phyloP scores from a whole-genome alignment of 176 grass and related monocot species.

The Oryza glumipatula region DNA sequence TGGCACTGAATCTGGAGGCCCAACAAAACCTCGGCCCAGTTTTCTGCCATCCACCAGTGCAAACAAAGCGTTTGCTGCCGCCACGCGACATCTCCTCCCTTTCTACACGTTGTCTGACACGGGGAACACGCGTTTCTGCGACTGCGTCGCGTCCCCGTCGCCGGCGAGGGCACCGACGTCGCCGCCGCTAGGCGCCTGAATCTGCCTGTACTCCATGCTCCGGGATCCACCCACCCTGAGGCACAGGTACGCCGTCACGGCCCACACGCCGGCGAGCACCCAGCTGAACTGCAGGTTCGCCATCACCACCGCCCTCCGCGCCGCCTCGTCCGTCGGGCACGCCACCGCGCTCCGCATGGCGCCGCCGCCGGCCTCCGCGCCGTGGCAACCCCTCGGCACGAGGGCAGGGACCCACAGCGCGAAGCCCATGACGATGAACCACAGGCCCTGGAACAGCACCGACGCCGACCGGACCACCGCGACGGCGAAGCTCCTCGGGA shows the following conservation, averaged over 20 bases:
- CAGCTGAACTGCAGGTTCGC: conserved; percentile 91
- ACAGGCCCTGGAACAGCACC: conserved; percentile 66
- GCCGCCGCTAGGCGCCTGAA: conserved; percentile 29
- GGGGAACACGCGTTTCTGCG: conserved; percentile 46
- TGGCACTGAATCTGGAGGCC: background rate
- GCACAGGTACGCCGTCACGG: conserved; percentile 63
- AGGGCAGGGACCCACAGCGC: conserved; percentile 74
- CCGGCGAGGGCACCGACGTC: conserved; percentile 14
- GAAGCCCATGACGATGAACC: conserved; percentile 82
- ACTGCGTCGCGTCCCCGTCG: conserved; percentile 40
- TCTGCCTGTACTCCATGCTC: conserved; percentile 58
- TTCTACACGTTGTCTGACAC: conserved; percentile 40
- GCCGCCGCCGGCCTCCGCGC: background rate
- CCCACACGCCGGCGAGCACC: conserved; percentile 57
- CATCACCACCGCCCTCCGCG: conserved; percentile 52
- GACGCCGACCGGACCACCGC: conserved; percentile 59
- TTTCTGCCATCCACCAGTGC: background rate
- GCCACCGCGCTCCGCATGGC: conserved; percentile 47
- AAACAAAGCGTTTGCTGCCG: background rate
- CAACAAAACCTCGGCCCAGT: background rate
- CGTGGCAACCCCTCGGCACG: conserved; percentile 60
- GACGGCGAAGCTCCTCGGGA: conserved; percentile 55
- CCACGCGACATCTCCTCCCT: background rate
- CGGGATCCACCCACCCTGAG: conserved; percentile 44
- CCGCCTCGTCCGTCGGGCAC: conserved; percentile 62